Percentiles rank a stretch among this genome's conserved stretches.
These are phyloP conservation scores for Zancudomyces culisetae DNA, from an alignment of 371 early-diverging fungal genomes.

Conservation along the genomic window DNA sequence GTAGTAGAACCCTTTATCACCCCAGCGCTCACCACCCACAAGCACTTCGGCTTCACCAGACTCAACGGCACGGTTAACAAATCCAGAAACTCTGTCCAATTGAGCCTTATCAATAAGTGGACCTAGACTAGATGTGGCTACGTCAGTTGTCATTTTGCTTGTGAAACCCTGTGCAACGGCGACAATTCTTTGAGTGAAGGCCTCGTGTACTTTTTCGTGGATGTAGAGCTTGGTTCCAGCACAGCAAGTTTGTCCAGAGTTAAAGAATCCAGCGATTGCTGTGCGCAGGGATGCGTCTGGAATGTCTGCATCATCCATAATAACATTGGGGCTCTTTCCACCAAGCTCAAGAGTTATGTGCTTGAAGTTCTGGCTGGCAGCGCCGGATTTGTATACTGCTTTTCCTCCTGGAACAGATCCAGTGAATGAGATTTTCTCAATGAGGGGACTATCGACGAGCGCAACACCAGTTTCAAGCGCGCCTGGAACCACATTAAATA, in stretches of 20 bases:
- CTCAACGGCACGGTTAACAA: constrained; percentile 31
- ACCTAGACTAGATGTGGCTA: constrained; percentile 47
- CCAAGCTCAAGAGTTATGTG: constrained; percentile 80
- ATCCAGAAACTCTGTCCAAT: constrained; percentile 45
- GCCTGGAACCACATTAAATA: constrained; percentile 55
- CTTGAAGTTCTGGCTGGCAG: constrained; percentile 47
- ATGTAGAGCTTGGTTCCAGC: constrained; percentile 57
- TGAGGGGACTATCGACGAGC: constrained; percentile 26
- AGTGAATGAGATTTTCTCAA: constrained; percentile 65
- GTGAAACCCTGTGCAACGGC: too few relatives aligned
- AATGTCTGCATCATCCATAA: constrained; percentile 53
- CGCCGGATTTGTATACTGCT: constrained; percentile 42
- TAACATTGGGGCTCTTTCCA: constrained; percentile 69
- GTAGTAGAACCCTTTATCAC: constrained; percentile 57
- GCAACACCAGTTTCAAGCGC: constrained; percentile 63
- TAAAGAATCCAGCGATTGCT: constrained; percentile 67
- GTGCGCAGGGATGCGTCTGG: constrained; percentile 40
- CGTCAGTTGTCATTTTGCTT: constrained; percentile 31
- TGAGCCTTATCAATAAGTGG: constrained; percentile 52
- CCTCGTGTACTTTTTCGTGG: constrained; percentile 43
- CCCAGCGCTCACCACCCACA: constrained; percentile 43
- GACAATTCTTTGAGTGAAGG: too few relatives aligned
- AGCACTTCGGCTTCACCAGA: constrained; percentile 52
- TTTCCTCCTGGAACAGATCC: constrained; percentile 67
- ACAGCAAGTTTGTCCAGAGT: constrained; percentile 74